Evolutionary conservation across 73 alveolate species (phyloP).

Genomic region (Blepharisma japonicum): DNA sequence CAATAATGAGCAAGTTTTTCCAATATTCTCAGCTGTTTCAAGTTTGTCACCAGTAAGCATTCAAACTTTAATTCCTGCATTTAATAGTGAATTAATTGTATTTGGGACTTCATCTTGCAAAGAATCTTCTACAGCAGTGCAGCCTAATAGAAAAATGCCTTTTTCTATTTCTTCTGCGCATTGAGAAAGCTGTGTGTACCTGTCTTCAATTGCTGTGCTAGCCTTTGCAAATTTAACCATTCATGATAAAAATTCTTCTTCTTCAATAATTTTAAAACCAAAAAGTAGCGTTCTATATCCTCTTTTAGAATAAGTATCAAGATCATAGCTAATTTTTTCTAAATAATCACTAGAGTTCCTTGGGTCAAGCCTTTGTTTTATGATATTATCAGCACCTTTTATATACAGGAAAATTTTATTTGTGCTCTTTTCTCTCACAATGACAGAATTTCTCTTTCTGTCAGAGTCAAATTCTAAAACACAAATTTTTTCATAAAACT

Average conservation of each 20-base stretch:
- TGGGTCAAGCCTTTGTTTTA: neutral
- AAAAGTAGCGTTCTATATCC: constrained; percentile 57
- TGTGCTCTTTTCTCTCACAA: constrained; percentile 65
- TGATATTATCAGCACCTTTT: constrained; percentile 83
- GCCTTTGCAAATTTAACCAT: constrained; percentile 35
- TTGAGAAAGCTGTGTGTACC: constrained; percentile 31
- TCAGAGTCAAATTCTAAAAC: constrained; percentile 88
- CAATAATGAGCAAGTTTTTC: constrained; percentile 9
- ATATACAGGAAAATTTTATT: constrained; percentile 45
- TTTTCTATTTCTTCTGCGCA: constrained; percentile 66
- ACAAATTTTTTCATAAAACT: constrained; percentile 63
- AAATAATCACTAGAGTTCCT: neutral
- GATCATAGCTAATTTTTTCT: constrained; percentile 8
- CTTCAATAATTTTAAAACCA: constrained; percentile 38
- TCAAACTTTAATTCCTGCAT: constrained; percentile 77
- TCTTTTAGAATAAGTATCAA: constrained; percentile 31
- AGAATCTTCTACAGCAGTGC: constrained; percentile 96
- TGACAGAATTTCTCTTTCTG: constrained; percentile 94
- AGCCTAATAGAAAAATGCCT: constrained; percentile 76
- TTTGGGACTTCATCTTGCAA: constrained; percentile 94
- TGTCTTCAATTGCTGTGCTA: neutral
- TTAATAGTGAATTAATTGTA: constrained; percentile 78
- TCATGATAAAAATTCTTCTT: constrained; percentile 28
- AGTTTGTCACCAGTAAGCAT: constrained; percentile 95
- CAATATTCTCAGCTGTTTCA: constrained; percentile 92